Base-by-base conservation (phyloP, 352 stramenopile genomes). In the Phytophthora niederhauseri region DNA sequence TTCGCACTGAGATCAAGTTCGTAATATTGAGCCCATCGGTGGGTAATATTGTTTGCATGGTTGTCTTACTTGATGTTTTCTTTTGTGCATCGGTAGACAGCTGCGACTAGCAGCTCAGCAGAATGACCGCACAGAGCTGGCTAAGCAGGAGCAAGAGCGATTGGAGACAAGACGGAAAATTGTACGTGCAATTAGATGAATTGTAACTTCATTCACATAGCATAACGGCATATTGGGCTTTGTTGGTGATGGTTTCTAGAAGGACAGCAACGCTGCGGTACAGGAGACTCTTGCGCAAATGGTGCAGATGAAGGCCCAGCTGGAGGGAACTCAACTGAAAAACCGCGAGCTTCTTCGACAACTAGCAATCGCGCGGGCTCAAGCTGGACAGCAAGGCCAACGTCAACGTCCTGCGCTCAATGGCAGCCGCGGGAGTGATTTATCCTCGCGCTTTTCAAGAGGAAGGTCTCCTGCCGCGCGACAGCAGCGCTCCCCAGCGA, bases 291-390 rank as follows among this genome's bases (percentile, higher is more conserved):
- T 91, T 1, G 64, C 70, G 5, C 79, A 89, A 65, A 74, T 93
- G 58, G 57, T 89, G 53, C 72, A 80, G 26, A 82, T 88, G 69
- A 90, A 90, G 60, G 67, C 66, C 1, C 73, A 90, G 50, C 49
- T 92, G 11, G 77, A 93, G 38, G 82, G 91, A 45, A 75, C 72
- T 2, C 82, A 95, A 41, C 71, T 90, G 6, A 91, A 92, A 52
- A 95, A 95, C 59, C 82, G 84, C 24, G 85, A 95, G 30, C 64
- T 95, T 3, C 64, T 93, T 36, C 82, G 85, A 0, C 85, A 95
- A 56, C 74, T 95, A 12, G 87, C 87, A 3, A 85, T 95, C 36
- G 75, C 83, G 0, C 70, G 84, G 51, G 70, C 77, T 15, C 89
- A 89, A 60, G 66, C 58, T 19, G 66, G 63, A 2, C 63, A 74